phyloP scores from a whole-genome alignment of 768 basidiomycete genomes.

The Calvatia gigantea region DNA sequence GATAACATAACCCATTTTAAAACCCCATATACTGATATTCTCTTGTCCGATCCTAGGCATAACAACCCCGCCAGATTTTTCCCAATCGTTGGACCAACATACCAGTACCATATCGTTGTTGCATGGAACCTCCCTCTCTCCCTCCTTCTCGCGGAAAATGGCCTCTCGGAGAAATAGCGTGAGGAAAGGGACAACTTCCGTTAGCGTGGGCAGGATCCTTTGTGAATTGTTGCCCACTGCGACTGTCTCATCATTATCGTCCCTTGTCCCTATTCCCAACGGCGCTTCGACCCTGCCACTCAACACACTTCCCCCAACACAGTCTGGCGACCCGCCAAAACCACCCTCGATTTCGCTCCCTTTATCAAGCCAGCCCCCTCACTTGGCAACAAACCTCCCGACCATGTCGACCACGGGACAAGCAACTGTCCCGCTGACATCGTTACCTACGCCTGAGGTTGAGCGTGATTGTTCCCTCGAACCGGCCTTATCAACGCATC shows the following conservation, averaged over 20 bases:
- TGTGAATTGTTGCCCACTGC: slow-evolving; percentile 10
- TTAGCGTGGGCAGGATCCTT: slow-evolving; percentile 21
- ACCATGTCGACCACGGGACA: neutral
- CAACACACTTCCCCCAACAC: neutral
- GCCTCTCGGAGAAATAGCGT: neutral
- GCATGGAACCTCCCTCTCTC: neutral
- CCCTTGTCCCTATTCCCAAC: slow-evolving; percentile 1
- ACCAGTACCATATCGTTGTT: neutral
- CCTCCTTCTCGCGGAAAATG: neutral
- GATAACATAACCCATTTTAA: neutral
- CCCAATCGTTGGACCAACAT: neutral
- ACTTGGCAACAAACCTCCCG: neutral
- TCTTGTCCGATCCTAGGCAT: slow-evolving; percentile 2
- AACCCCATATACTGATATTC: neutral
- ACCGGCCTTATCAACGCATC: neutral
- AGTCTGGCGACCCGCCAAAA: neutral
- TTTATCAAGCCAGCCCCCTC: slow-evolving; percentile 2
- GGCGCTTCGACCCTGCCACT: neutral
- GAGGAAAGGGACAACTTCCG: slow-evolving; percentile 1
- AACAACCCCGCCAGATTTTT: neutral
- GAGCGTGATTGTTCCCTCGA: neutral
- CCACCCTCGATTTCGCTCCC: neutral
- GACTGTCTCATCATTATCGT: slow-evolving; percentile 6
- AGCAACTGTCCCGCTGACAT: neutral
- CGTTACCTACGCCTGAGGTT: slow-evolving; percentile 7